Conservation (phyloP, 345 rosid species). For the Gossypium stocksii region DNA sequence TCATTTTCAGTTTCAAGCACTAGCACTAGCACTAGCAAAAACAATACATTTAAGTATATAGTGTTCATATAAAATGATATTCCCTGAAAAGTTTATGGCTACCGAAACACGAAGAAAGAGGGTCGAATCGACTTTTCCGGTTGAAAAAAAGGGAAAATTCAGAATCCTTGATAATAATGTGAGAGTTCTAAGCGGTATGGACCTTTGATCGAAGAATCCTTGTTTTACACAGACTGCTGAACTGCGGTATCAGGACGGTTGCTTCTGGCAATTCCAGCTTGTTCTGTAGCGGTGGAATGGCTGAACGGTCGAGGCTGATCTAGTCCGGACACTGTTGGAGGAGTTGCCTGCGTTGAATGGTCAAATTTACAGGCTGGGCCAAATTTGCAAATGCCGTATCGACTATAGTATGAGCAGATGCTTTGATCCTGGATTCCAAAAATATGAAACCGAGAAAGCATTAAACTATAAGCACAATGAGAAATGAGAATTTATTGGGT, state of each 20-base stretch:
- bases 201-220: slow-evolving; percentile 6
- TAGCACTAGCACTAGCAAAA: neutral
- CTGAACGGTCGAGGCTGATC: slow-evolving; percentile 23
- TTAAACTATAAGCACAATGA: neutral
- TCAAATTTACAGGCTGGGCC: slow-evolving; percentile 91
- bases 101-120: slow-evolving; percentile 8
- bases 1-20: neutral
- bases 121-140: slow-evolving; percentile 14
- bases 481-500: neutral
- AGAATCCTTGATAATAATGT: slow-evolving; percentile 16
- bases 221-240: slow-evolving; percentile 34
- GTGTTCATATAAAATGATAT: slow-evolving; percentile 23
- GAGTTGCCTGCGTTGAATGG: slow-evolving; percentile 47
- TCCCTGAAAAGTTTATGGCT: slow-evolving; percentile 34
- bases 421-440: slow-evolving; percentile 56
- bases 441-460: neutral
- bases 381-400: slow-evolving; percentile 91
- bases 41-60: slow-evolving; percentile 4
- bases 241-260: slow-evolving; percentile 26
- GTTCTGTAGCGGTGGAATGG: slow-evolving; percentile 25
- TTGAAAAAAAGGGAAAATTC: slow-evolving; percentile 9
- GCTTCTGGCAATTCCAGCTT: slow-evolving; percentile 19
- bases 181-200: slow-evolving; percentile 21
- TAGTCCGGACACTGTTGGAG: slow-evolving; percentile 22
- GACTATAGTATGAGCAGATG: slow-evolving; percentile 73